A percentile compares a stretch with the other conserved stretches of the same genome.
phyloP scores from a whole-genome alignment of 1,139 yeast species.

The Taiozyma sp. region DNA sequence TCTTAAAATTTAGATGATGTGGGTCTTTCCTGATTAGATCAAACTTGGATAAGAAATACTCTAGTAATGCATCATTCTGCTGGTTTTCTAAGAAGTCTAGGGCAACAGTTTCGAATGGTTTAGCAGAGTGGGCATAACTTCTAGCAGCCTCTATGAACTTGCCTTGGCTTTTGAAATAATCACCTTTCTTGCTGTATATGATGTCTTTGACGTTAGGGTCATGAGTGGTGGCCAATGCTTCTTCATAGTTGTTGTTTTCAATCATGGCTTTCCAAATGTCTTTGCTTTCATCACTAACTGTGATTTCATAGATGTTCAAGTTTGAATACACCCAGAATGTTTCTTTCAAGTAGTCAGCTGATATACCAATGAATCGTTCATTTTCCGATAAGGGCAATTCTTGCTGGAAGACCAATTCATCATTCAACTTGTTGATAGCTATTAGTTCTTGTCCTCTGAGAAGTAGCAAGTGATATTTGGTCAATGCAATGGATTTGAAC shows the following conservation, averaged over 20 bases:
- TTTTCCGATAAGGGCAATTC: slow-evolving; percentile 29
- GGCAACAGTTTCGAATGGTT: slow-evolving; percentile 69
- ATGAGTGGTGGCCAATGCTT: slow-evolving; percentile 51
- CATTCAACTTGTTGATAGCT: slow-evolving; percentile 46
- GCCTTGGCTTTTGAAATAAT: slow-evolving; percentile 36
- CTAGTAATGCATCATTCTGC: slow-evolving; percentile 40
- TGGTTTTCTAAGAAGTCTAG: slow-evolving; percentile 45
- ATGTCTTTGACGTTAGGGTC: slow-evolving; percentile 43
- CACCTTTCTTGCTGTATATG: slow-evolving; percentile 61
- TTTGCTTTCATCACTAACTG: slow-evolving; percentile 60
- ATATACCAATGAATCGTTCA: slow-evolving; percentile 48
- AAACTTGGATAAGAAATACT: slow-evolving; percentile 53
- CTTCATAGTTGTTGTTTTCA: slow-evolving; percentile 55
- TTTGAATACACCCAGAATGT: slow-evolving; percentile 54
- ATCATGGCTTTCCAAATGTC: slow-evolving; percentile 76
- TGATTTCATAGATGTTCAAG: slow-evolving; percentile 55
- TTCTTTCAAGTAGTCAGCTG: slow-evolving; percentile 47
- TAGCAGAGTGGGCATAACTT: slow-evolving; percentile 56
- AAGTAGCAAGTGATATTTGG: slow-evolving; percentile 48
- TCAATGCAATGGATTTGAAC: slow-evolving; percentile 37
- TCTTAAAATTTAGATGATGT: slow-evolving; percentile 31
- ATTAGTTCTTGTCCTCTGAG: slow-evolving; percentile 38
- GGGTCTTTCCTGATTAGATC: slow-evolving; percentile 24
- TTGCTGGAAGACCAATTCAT: slow-evolving; percentile 38
- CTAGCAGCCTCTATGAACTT: slow-evolving; percentile 49